Percentiles rank a stretch among this genome's conserved stretches.
These are phyloP conservation scores for Karstenula rhodostoma DNA, from an alignment of 2,329 filamentous ascomycete species.

Conservation along the genomic window DNA sequence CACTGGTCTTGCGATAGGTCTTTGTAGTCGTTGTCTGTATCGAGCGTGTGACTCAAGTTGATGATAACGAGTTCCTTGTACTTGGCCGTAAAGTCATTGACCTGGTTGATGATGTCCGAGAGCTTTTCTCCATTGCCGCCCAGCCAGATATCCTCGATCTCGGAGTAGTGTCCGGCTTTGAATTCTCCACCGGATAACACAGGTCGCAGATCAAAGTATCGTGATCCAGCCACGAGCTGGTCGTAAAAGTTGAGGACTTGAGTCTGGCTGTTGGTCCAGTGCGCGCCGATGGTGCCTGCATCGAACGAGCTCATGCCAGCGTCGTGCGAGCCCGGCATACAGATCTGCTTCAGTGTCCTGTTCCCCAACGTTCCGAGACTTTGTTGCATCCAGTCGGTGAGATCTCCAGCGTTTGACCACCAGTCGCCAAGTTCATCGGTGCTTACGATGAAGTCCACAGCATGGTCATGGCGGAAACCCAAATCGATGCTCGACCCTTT, in stretches of 20 bases:
- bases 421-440: constrained; percentile 45
- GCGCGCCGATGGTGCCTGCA: constrained; percentile 49
- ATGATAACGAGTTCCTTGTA: constrained; percentile 59
- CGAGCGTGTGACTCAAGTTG: constrained; percentile 56
- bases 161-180: constrained; percentile 55
- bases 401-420: constrained; percentile 47
- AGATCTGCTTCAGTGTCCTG: constrained; percentile 55
- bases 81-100: constrained; percentile 57
- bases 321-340: constrained; percentile 60
- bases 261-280: constrained; percentile 54
- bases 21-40: constrained; percentile 51
- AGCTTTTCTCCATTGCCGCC: constrained; percentile 58
- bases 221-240: constrained; percentile 56
- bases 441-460: constrained; percentile 50
- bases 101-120: constrained; percentile 52
- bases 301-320: constrained; percentile 58
- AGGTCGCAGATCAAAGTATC: constrained; percentile 60
- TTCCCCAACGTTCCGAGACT: constrained; percentile 48
- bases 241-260: constrained; percentile 57
- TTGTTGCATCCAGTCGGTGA: constrained; percentile 53
- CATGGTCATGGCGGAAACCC: constrained; percentile 47
- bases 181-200: constrained; percentile 52
- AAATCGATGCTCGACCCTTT: constrained; percentile 42
- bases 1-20: constrained; percentile 52
- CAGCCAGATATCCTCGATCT: constrained; percentile 49